These are phyloP conservation scores for Colletotrichum tamarilloi DNA, from an alignment of 2,329 filamentous ascomycete genomes.

Conservation along the genomic window DNA sequence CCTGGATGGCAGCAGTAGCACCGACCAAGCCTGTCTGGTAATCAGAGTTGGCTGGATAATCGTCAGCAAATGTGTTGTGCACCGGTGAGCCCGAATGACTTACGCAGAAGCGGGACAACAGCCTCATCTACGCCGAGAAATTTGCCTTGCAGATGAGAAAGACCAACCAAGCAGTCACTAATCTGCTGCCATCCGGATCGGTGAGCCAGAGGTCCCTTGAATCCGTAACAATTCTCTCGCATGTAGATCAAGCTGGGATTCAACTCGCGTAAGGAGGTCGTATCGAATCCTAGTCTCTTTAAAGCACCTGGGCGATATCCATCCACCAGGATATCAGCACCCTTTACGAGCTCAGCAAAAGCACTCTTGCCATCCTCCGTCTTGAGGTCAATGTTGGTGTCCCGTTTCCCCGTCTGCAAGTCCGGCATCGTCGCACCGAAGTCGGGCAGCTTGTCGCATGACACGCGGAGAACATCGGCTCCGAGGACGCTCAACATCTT, in stretches of 20 bases:
- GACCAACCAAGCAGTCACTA: conserved; percentile 49
- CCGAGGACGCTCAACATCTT: conserved; percentile 46
- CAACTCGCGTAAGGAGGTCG: conserved; percentile 25
- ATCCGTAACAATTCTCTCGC: conserved; percentile 50
- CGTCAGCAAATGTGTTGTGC: neutral
- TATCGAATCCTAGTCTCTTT: conserved; percentile 45
- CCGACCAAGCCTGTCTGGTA: conserved; percentile 40
- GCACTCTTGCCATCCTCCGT: conserved; percentile 40
- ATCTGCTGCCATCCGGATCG: conserved; percentile 52
- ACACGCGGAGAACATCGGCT: conserved; percentile 41
- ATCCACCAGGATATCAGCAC: conserved; percentile 48
- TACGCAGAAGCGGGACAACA: conserved; percentile 39
- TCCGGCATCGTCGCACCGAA: conserved; percentile 44
- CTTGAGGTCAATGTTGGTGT: conserved; percentile 45
- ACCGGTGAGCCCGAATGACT: neutral
- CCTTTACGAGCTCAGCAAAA: conserved; percentile 40
- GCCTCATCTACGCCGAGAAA: conserved; percentile 49
- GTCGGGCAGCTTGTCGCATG: conserved; percentile 44
- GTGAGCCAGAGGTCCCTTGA: conserved; percentile 45
- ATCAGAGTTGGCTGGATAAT: conserved; percentile 37
- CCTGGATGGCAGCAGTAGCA: conserved; percentile 36
- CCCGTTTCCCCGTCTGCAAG: conserved; percentile 47
- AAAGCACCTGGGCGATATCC: conserved; percentile 48
- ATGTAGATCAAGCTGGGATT: conserved; percentile 45
- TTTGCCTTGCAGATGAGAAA: conserved; percentile 49